Percentiles rank a stretch among this genome's conserved stretches.
Evolutionary conservation across 2,329 filamentous ascomycete genomes (phyloP).

Genomic region (Fusarium sp.): DNA sequence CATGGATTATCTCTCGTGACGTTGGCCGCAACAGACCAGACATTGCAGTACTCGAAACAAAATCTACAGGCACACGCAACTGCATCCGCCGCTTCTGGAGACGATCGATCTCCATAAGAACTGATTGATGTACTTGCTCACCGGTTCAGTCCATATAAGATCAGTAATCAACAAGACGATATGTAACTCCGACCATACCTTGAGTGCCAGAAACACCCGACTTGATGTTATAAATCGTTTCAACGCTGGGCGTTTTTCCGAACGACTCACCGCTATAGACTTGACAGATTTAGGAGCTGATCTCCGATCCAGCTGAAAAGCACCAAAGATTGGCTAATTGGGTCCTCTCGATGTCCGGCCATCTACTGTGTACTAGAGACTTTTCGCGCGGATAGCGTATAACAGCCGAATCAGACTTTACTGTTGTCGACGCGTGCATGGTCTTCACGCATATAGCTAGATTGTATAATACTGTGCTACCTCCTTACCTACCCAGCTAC

Average conservation of each 20-base stretch:
- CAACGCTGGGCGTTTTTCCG: not conserved
- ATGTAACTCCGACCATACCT: not conserved
- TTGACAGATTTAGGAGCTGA: not conserved
- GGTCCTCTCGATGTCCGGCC: not conserved
- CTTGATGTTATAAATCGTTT: not conserved
- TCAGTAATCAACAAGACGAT: not conserved
- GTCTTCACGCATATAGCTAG: not conserved
- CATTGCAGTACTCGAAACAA: not conserved
- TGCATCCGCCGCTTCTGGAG: conserved; percentile 4
- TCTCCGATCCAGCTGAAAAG: not conserved
- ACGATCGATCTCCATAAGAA: not conserved
- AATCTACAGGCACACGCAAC: not conserved
- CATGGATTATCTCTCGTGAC: not conserved
- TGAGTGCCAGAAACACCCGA: not conserved
- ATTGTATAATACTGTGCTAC: not conserved
- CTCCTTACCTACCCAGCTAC: not conserved
- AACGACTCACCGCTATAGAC: conserved; percentile 27
- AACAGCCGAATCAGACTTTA: conserved; percentile 20
- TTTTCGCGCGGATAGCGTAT: not conserved
- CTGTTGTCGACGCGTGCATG: conserved; percentile 7
- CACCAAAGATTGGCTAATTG: not conserved
- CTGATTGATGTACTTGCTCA: not conserved
- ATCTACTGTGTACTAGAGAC: not conserved
- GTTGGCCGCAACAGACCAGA: not conserved
- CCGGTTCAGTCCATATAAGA: not conserved